These are phyloP conservation scores for Cucumis sativus DNA, from an alignment of 306 rosid genomes.

Conservation along the genomic window Cucumber_9930_V3 NC_026655.2:27384001-27384500, in stretches of 20 bases:
- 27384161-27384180: conserved; percentile 35
- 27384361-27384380: conserved; percentile 52
- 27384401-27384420: conserved; percentile 28
- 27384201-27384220: conserved; percentile 23
- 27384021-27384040: neutral
- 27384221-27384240: neutral
- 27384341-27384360: conserved; percentile 44
- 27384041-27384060: too few species aligned
- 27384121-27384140: conserved; percentile 24
- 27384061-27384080: too few species aligned
- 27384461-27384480: conserved; percentile 30
- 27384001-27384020: neutral
- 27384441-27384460: conserved; percentile 23
- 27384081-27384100: conserved; percentile 18
- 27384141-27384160: conserved; percentile 28
- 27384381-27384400: conserved; percentile 49
- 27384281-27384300: neutral
- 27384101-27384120: conserved; percentile 31
- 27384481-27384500: conserved; percentile 41
- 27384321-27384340: neutral
- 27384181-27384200: conserved; percentile 33
- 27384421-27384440: conserved; percentile 43
- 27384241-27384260: neutral
- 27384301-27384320: neutral
- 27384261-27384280: neutral